phyloP scores from a whole-genome alignment of 495 filamentous ascomycete genomes.

The Penicillium cinerascens region DNA sequence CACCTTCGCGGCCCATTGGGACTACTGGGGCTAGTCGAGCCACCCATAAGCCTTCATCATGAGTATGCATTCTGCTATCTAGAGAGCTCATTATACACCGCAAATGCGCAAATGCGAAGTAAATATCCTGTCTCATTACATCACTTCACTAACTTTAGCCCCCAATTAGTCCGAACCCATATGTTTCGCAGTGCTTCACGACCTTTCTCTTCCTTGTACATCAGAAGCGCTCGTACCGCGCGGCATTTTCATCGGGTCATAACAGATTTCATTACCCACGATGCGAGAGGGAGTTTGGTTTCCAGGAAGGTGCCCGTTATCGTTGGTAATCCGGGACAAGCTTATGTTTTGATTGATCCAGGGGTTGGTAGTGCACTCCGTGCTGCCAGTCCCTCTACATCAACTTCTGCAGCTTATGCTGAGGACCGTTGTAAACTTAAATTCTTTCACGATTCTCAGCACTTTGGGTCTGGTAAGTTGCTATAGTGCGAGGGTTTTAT shows the following conservation, averaged over 20 bases:
- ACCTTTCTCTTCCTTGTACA: constrained; percentile 7
- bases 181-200: background rate
- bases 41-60: no score
- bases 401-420: constrained; percentile 18
- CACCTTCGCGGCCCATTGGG: no score
- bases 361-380: constrained; percentile 27
- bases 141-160: no score
- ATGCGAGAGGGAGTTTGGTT: constrained; percentile 23
- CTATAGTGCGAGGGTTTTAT: background rate
- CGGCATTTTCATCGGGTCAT: constrained; percentile 28
- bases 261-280: constrained; percentile 26
- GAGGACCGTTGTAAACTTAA: constrained; percentile 31
- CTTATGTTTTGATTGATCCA: constrained; percentile 30
- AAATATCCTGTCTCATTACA: no score
- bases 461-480: constrained; percentile 29
- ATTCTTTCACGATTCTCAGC: constrained; percentile 32
- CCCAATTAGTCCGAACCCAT: no score
- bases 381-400: constrained; percentile 22
- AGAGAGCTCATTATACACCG: no score
- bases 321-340: constrained; percentile 27
- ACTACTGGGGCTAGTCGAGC: no score
- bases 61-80: no score
- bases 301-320: constrained; percentile 25
- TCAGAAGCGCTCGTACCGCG: constrained; percentile 9
- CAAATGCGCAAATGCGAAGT: no score